A percentile compares a stretch with the other conserved stretches of the same genome.
Conservation (phyloP, 768 basidiomycete genomes). For the Lactarius quietus region DNA sequence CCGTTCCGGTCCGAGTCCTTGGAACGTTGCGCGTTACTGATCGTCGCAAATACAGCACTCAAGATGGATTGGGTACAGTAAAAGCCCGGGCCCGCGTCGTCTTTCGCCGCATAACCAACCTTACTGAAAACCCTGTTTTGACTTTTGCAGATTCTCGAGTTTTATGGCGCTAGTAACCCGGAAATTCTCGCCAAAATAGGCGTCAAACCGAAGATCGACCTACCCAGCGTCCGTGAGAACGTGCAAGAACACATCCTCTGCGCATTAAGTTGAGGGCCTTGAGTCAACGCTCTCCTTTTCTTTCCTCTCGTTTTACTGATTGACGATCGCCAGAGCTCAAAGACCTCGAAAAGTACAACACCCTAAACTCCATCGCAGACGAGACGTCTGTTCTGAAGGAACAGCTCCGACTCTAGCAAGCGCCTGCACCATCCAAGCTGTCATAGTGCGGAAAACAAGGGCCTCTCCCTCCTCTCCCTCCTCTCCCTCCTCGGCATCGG, state of each 20-base stretch:
- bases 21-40: neutral
- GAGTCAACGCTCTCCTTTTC: neutral
- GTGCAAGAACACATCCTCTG: conserved; percentile 47
- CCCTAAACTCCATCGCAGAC: conserved; percentile 34
- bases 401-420: conserved; percentile 36
- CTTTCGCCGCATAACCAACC: neutral
- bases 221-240: conserved; percentile 50
- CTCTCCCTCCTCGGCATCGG: conserved; percentile 31
- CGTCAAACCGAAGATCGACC: conserved; percentile 39
- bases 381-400: conserved; percentile 30
- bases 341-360: conserved; percentile 31
- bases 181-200: conserved; percentile 40
- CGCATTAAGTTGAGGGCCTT: conserved; percentile 32
- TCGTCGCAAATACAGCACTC: conserved; percentile 32
- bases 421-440: neutral
- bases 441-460: conserved; percentile 27
- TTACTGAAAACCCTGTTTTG: neutral
- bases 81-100: no score
- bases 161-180: conserved; percentile 53
- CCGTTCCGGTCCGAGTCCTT: neutral
- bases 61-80: conserved; percentile 35
- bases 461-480: conserved; percentile 33
- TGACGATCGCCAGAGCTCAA: conserved; percentile 34
- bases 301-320: no score
- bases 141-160: conserved; percentile 46